These are phyloP conservation scores for Thalia dealbata DNA, from an alignment of 176 grass and related monocot genomes.

Conservation along the genomic window DNA sequence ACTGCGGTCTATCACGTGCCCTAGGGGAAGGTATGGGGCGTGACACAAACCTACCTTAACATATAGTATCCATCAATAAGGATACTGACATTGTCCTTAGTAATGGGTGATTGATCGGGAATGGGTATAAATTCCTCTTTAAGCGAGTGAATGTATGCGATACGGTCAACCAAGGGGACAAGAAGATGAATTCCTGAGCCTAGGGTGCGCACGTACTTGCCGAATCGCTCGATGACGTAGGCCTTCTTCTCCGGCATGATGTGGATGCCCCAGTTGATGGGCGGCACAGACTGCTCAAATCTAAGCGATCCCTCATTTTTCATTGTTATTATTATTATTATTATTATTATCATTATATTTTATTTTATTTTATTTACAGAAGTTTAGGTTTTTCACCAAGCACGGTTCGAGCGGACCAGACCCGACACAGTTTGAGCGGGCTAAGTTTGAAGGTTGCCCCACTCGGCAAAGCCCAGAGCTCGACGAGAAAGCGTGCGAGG, in stretches of 20 bases:
- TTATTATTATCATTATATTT: no score
- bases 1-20: no score
- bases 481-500: no score
- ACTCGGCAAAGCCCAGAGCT: no score
- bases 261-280: conserved; percentile 82
- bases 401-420: no score
- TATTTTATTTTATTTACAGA: no score
- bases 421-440: no score
- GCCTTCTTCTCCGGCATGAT: conserved; percentile 96
- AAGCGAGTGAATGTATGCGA: conserved; percentile 87
- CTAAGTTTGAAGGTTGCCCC: no score
- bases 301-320: conserved; percentile 13
- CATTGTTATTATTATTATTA: no score
- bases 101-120: conserved; percentile 81
- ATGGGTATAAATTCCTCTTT: conserved; percentile 98
- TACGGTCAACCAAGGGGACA: conserved; percentile 65
- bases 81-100: conserved; percentile 89
- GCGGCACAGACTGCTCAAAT: conserved; percentile 34
- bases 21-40: no score
- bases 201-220: conserved; percentile 75
- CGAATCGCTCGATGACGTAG: conserved; percentile 70
- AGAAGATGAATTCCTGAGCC: conserved; percentile 73
- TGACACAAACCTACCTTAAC: conserved; percentile 63
- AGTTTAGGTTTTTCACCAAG: no score
- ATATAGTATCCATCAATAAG: conserved; percentile 81